Evolutionary conservation across 331 rosid genomes (phyloP).

Genomic region (Telfairia occidentalis): DNA sequence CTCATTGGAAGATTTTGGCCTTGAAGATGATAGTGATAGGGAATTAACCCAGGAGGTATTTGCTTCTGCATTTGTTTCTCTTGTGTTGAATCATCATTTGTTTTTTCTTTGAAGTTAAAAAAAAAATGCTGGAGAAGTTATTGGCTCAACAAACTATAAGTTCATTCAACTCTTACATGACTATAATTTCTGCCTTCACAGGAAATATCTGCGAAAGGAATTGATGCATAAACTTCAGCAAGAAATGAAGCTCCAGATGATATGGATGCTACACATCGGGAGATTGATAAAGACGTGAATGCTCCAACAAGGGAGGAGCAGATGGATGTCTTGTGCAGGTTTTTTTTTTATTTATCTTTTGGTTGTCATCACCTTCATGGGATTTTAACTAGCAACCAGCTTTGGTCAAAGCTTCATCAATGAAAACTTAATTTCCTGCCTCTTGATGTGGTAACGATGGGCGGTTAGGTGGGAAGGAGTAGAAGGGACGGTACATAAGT

Average conservation of each 20-base stretch:
- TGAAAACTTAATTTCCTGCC: slow-evolving; percentile 30
- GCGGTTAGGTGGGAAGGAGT: not conserved
- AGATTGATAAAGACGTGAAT: slow-evolving; percentile 54
- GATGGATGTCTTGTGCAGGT: slow-evolving; percentile 55
- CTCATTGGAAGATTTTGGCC: slow-evolving; percentile 63
- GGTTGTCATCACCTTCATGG: slow-evolving; percentile 25
- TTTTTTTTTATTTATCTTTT: slow-evolving; percentile 1
- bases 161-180: slow-evolving; percentile 9
- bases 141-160: not conserved
- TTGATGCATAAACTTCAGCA: slow-evolving; percentile 11
- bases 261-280: slow-evolving; percentile 24
- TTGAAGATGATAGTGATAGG: slow-evolving; percentile 36
- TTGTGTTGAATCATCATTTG: not conserved
- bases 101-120: not conserved
- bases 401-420: slow-evolving; percentile 47
- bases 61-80: slow-evolving; percentile 5
- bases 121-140: not conserved
- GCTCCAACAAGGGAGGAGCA: slow-evolving; percentile 65
- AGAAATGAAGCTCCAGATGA: slow-evolving; percentile 24
- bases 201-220: slow-evolving; percentile 46
- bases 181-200: slow-evolving; percentile 19
- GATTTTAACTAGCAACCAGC: slow-evolving; percentile 50
- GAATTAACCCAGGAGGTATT: slow-evolving; percentile 55
- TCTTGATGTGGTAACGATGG: not conserved
- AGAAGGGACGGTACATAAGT: not conserved